Evolutionary conservation across 139 green algal genomes (phyloP), one percentile per base, ranked within the genome.

Genomic region (Chlamydomonas sp.): DNA sequence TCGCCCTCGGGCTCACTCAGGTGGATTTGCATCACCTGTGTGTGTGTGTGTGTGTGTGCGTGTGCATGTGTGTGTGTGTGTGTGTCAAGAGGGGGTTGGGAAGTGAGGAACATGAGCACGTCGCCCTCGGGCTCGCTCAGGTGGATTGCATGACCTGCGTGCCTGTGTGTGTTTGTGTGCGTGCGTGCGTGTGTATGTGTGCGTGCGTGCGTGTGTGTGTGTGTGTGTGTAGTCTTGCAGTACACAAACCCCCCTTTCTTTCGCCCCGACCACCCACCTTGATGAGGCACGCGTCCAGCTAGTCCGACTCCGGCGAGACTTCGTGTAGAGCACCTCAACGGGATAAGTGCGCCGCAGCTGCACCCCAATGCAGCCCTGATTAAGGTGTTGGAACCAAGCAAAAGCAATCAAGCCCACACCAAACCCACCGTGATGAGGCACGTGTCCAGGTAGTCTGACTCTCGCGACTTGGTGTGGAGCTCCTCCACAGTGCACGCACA

Each of bases 291-390:
- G 94, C 94, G 49, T 98, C 90, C 81, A 98, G 74, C 85, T 98
- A 98, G 79, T 97, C 92, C 20, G 71, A 78, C 79, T 96, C 85
- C 20, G 91, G 84, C 13, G 85, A n/a, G n/a, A 76, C 73, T 88
- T 85, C 37, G 83, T 89, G 81, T 95, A 99, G 37, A 98, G 73
- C 10, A 91, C 82, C 67, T 97, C 92, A 35, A 99, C 95, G 8
- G 94, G 94, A 79, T 96, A 99, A 5, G 90, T 97, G 63, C 94
- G 83, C n/a, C 73, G n/a, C n/a, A n/a, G n/a, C n/a, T n/a, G n/a
- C n/a, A n/a, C n/a, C n/a, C n/a, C n/a, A n/a, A n/a, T n/a, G n/a
- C n/a, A n/a, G n/a, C n/a, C n/a, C n/a, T n/a, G n/a, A n/a, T n/a
- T n/a, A n/a, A n/a, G n/a, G n/a, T n/a, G n/a, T n/a, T n/a, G n/a